Evolutionary conservation across 2,329 filamentous ascomycete genomes (phyloP), one percentile per base, ranked within the genome.

Genomic region (Talaromyces piceae): DNA sequence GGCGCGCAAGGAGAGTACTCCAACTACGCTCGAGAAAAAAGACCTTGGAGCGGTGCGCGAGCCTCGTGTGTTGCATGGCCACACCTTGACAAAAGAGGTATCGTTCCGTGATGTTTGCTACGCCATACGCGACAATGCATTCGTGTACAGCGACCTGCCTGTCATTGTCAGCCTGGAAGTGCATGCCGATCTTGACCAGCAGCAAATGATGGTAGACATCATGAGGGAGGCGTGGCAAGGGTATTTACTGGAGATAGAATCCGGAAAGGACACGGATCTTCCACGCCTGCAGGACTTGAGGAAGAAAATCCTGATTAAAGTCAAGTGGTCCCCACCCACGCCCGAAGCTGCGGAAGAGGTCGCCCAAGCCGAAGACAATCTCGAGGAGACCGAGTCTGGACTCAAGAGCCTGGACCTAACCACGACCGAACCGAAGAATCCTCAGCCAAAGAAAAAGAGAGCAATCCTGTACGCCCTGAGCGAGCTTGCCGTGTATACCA

Each of bases 131-230:
- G 82, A 94, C 51, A 82, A 83, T 53, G 91, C 89, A 0, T 97
- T 97, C 61, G 73, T 81, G 25, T 79, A 74, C 5, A 91, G 81
- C 54, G 80, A 87, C 48, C 74, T 95, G 18, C 93, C 93, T 0
- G 74, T 98, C 33, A 94, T 97, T 53, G 82, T 97, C 57, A 95
- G 90, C 65, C 77, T 97, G 5, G 93, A 98, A 68, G 88, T 97
- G 0, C 91, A 97, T 67, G 86, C 89, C 12, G 81, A 85, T 54
- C 73, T 78, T 1, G 82, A 87, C 49, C 91, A 97, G 67, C 93
- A 98, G 67, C 83, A 89, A 57, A 79, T 87, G 47, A 96, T 97
- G 88, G 91, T 95, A 9, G 80, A 87, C 51, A 95, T 97, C 56
- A 96, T 98, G 86, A 83, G 83, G 57, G 83, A 95, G 58, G 86